Percentiles rank a stretch among this genome's conserved stretches.
phyloP scores from a whole-genome alignment of 148 eudicot species.

The Vaccinium vitisidaea region DNA sequence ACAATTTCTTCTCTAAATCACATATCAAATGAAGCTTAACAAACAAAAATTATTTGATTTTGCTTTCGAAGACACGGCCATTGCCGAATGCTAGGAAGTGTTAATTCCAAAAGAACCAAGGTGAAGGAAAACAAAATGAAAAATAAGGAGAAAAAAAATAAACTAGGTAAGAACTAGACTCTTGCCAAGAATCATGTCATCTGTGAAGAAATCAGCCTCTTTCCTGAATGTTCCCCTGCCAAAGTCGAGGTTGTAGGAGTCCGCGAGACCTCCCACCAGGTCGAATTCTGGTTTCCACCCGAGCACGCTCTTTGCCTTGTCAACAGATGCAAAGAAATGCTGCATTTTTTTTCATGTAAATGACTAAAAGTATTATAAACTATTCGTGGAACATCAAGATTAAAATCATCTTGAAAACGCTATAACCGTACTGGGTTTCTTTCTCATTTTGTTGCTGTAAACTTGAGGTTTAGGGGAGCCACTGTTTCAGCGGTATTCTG shows the following conservation, averaged over 20 bases:
- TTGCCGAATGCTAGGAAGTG: no score
- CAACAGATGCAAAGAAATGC: constrained; percentile 96
- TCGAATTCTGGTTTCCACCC: constrained; percentile 84
- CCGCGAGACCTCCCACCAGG: constrained; percentile 78
- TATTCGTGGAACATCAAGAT: background rate
- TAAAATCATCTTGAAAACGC: background rate
- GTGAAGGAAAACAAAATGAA: background rate
- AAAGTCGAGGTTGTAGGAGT: constrained; percentile 89
- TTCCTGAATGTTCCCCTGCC: constrained; percentile 93
- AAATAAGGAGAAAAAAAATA: background rate
- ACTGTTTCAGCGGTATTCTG: no score
- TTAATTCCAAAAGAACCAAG: background rate
- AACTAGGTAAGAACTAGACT: constrained; percentile 45
- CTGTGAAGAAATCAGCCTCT: constrained; percentile 89
- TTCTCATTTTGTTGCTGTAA: background rate
- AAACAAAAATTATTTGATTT: background rate
- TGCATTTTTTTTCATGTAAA: constrained; percentile 30
- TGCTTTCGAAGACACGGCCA: background rate
- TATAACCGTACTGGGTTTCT: background rate
- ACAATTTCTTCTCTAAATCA: background rate
- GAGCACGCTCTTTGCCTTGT: constrained; percentile 79
- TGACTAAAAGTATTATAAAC: background rate
- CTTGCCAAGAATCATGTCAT: constrained; percentile 90
- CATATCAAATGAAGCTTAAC: background rate
- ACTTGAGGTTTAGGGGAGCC: no score